Base-by-base conservation (phyloP, 2,329 filamentous ascomycete genomes). In the Fulvia fulva region DNA sequence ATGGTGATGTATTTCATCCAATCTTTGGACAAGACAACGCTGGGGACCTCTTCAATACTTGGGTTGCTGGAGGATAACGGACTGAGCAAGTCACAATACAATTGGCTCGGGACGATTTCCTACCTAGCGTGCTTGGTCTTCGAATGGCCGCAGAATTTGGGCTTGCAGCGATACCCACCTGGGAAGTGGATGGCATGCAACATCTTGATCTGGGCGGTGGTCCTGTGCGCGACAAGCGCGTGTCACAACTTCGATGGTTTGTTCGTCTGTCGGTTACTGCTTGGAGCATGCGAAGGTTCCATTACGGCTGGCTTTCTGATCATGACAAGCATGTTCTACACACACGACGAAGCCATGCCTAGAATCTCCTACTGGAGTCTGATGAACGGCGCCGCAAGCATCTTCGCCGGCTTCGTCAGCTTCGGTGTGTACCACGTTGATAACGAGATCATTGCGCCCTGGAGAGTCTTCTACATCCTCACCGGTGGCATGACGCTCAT, bases 131-230 rank as follows among this genome's bases (percentile, higher is more conserved):
- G 87, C 66, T 82, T 86, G 56, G 68, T 79, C 1, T 87, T 87
- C 67, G 83, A 87, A 74, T 87, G 83, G 83, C 85, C 86, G 82
- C 84, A 73, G 0, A 74, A 82, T 9, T 43, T 71, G n/a, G 78
- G 77, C 67, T 78, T 86, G 70, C 81, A 80, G 47, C 65, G 86
- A 14, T 75, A 86, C 1, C 81, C 82, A 0, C 77, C 84, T 2
- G 84, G 85, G 64, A 80, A 85, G 51, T 86, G 86, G 69, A 84
- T 87, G 46, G 76, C 79, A 1, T 58, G 78, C 34, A 82, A 89
- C 61, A 90, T 95, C 8, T 76, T 88, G 30, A 85, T 85, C 3
- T 96, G 91, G 91, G 91, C 91, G 14, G 71, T 91, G 16, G 76
- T 87, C 14, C 89, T 91, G 1, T 91, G 88, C 14, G 76, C 92